These are phyloP conservation scores for Pestalotiopsis sp. DNA, from an alignment of 2,329 filamentous ascomycete genomes.

Conservation along the genomic window DNA sequence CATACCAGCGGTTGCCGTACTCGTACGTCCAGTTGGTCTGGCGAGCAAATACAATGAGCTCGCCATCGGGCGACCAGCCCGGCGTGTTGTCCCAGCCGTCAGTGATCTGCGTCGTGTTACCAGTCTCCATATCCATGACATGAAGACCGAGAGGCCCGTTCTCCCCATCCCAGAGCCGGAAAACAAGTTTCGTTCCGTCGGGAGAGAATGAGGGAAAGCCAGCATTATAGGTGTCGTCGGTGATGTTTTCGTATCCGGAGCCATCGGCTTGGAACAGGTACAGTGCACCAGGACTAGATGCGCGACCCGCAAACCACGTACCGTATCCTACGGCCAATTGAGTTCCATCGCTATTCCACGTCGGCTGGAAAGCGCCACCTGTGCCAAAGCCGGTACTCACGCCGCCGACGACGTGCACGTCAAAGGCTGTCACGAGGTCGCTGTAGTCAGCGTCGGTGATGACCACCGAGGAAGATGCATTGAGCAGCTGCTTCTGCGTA, in stretches of 20 bases:
- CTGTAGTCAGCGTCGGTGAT: constrained; percentile 31
- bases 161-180: constrained; percentile 24
- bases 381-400: constrained; percentile 25
- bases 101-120: constrained; percentile 30
- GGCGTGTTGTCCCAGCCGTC: constrained; percentile 39
- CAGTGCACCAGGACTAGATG: background rate
- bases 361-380: constrained; percentile 41
- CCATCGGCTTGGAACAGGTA: background rate
- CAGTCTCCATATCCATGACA: constrained; percentile 30
- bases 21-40: constrained; percentile 19
- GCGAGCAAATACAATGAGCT: constrained; percentile 39
- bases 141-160: constrained; percentile 30
- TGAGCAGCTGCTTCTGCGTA: constrained; percentile 42
- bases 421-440: constrained; percentile 16
- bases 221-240: constrained; percentile 26
- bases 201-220: constrained; percentile 41
- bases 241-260: background rate
- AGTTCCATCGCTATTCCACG: constrained; percentile 37
- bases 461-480: constrained; percentile 33
- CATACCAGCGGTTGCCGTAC: constrained; percentile 26
- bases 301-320: constrained; percentile 39
- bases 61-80: constrained; percentile 38
- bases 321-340: constrained; percentile 41
- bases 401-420: constrained; percentile 17
- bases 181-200: constrained; percentile 37